These are phyloP conservation scores for Metarhizium sp. DNA, from an alignment of 2,329 filamentous ascomycete genomes.

Conservation along the genomic window DNA sequence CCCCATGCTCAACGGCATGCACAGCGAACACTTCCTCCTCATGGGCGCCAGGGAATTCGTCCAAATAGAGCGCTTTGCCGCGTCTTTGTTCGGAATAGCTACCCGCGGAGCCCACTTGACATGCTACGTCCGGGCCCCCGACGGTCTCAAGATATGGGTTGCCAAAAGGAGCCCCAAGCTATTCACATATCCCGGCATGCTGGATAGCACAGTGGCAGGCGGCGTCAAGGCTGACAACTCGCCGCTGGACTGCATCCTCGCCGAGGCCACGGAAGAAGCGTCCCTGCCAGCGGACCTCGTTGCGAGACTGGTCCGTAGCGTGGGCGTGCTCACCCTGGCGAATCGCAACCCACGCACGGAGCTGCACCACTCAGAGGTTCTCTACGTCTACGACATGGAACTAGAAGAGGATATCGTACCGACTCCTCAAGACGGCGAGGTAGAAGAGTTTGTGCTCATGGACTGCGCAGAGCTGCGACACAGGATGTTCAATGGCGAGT, in stretches of 20 bases:
- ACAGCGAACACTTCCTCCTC: slow-evolving; percentile 34
- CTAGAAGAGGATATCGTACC: slow-evolving; percentile 48
- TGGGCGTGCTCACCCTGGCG: slow-evolving; percentile 25
- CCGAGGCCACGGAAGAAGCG: slow-evolving; percentile 68
- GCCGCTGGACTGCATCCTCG: slow-evolving; percentile 58
- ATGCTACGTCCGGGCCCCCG: slow-evolving; percentile 36
- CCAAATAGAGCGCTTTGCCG: slow-evolving; percentile 51
- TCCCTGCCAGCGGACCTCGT: slow-evolving; percentile 23
- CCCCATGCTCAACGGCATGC: slow-evolving; percentile 25
- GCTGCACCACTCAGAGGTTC: slow-evolving; percentile 27
- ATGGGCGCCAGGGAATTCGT: slow-evolving; percentile 26
- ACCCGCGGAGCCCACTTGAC: slow-evolving; percentile 60
- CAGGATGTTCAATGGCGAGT: slow-evolving; percentile 57
- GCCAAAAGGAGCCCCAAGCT: slow-evolving; percentile 56
- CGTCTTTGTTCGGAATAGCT: slow-evolving; percentile 56
- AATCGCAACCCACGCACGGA: slow-evolving; percentile 18
- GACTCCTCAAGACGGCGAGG: slow-evolving; percentile 66
- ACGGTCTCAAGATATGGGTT: slow-evolving; percentile 59
- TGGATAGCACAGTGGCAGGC: slow-evolving; percentile 75
- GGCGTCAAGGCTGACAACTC: slow-evolving; percentile 60
- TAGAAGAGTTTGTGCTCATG: slow-evolving; percentile 65
- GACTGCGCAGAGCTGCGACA: slow-evolving; percentile 47
- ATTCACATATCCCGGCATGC: slow-evolving; percentile 63
- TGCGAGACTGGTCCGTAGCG: slow-evolving; percentile 11
- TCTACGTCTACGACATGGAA: slow-evolving; percentile 70